A percentile compares a stretch with the other conserved stretches of the same genome.
These are phyloP conservation scores for Pyrenula massariospora DNA, from an alignment of 495 filamentous ascomycete species.

Conservation along the genomic window DNA sequence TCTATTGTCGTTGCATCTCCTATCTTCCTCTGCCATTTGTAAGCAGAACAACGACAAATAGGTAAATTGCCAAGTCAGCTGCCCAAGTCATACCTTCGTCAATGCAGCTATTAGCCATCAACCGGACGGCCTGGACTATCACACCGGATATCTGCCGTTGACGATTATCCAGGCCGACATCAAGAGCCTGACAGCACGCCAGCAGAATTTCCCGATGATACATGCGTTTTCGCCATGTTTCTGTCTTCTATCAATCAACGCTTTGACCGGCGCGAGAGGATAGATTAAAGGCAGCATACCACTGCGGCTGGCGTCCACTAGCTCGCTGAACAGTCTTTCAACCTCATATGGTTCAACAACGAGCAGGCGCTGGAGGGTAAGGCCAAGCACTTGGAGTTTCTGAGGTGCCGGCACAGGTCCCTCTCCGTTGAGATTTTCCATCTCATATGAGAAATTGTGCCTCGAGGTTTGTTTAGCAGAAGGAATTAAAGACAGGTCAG, in stretches of 20 bases:
- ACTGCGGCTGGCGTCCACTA: neutral
- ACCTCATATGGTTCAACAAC: neutral
- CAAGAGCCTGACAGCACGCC: neutral
- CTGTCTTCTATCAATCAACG: neutral
- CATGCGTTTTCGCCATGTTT: neutral
- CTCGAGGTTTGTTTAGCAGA: neutral
- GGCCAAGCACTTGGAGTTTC: too few relatives aligned
- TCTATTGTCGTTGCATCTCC: neutral
- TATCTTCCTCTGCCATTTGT: neutral
- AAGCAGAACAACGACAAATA: neutral
- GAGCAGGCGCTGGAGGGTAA: neutral
- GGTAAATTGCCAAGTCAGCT: neutral
- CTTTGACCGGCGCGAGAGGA: neutral
- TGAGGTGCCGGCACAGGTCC: too few relatives aligned
- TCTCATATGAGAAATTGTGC: neutral
- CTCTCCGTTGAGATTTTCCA: neutral
- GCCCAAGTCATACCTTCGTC: neutral
- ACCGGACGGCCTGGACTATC: neutral
- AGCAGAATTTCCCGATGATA: neutral
- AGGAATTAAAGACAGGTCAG: neutral
- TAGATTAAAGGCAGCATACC: too few relatives aligned
- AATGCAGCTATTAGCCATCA: neutral
- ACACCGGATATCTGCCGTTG: neutral
- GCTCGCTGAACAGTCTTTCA: neutral
- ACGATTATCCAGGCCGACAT: too few relatives aligned